Percentiles rank a stretch among this genome's conserved stretches.
These are phyloP conservation scores for Blumeria graminis DNA, from an alignment of 2,329 filamentous ascomycete species.

Conservation along the genomic window DNA sequence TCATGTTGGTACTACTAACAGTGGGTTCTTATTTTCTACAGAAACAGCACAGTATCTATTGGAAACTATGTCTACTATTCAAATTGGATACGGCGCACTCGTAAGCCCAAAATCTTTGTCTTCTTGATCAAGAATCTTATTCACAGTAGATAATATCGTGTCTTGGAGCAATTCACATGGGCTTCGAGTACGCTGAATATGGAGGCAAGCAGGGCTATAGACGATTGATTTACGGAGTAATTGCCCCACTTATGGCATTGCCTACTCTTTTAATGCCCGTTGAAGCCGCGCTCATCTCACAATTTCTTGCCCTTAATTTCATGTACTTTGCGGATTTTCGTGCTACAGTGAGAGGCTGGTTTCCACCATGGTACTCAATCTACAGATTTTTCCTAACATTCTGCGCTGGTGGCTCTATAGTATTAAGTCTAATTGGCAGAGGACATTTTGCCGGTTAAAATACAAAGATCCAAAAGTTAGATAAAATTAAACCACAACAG, in stretches of 20 bases:
- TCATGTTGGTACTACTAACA: slow-evolving; percentile 33
- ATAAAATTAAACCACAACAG: too few relatives aligned
- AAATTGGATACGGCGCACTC: slow-evolving; percentile 75
- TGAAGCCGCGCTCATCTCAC: slow-evolving; percentile 63
- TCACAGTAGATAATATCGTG: slow-evolving; percentile 57
- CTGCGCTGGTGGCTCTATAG: slow-evolving; percentile 62
- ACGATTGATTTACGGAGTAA: slow-evolving; percentile 63
- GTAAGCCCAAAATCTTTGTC: slow-evolving; percentile 20
- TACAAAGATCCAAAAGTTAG: too few relatives aligned
- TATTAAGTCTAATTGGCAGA: slow-evolving; percentile 57
- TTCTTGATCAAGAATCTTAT: slow-evolving; percentile 2
- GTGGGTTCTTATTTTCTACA: slow-evolving; percentile 36
- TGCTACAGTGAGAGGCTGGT: slow-evolving; percentile 51
- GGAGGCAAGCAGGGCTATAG: slow-evolving; percentile 43
- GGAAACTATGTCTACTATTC: slow-evolving; percentile 57
- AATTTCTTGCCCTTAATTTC: slow-evolving; percentile 65
- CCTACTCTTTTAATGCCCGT: slow-evolving; percentile 66
- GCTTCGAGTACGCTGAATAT: slow-evolving; percentile 57
- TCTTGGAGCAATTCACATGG: slow-evolving; percentile 82
- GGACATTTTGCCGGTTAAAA: slow-evolving; percentile 25
- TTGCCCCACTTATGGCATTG: slow-evolving; percentile 66
- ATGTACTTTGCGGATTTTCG: slow-evolving; percentile 68
- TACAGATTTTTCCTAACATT: slow-evolving; percentile 88
- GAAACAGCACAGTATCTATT: slow-evolving; percentile 50
- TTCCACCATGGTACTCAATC: slow-evolving; percentile 61